Evolutionary conservation across 2,329 filamentous ascomycete species (phyloP).

Genomic region (Monilinia aucupariae): DNA sequence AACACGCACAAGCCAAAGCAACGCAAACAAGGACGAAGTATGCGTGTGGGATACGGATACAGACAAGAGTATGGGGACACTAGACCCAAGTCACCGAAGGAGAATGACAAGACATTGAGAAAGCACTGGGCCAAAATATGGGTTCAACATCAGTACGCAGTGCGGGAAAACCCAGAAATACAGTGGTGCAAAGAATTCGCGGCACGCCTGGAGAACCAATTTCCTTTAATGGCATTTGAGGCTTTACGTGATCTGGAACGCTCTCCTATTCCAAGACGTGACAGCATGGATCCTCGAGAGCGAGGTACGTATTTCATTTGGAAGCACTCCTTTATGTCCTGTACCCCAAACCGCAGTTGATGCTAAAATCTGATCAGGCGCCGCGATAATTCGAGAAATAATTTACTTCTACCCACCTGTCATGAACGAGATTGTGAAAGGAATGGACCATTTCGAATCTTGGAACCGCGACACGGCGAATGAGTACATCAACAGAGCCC

Average conservation of each 20-base stretch:
- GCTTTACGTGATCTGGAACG: fast-evolving
- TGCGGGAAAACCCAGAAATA: neutral
- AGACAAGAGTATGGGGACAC: neutral
- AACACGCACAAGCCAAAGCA: neutral
- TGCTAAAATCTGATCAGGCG: neutral
- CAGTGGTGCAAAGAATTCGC: neutral
- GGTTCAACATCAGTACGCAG: neutral
- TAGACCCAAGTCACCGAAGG: neutral
- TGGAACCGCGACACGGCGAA: neutral
- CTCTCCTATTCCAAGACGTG: neutral
- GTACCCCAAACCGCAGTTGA: neutral
- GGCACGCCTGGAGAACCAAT: neutral
- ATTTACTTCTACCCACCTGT: no score
- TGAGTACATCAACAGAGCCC: neutral
- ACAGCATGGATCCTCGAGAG: neutral
- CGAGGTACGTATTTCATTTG: neutral
- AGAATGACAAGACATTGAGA: neutral
- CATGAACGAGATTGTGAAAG: neutral
- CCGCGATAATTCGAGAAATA: neutral
- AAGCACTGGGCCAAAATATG: neutral
- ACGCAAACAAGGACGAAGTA: neutral
- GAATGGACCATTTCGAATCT: neutral
- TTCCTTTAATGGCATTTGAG: neutral
- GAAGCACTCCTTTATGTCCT: neutral
- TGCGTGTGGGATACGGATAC: neutral